Base-by-base conservation (phyloP, 2,329 filamentous ascomycete species). In the Myriosclerotinia curreyana region DNA sequence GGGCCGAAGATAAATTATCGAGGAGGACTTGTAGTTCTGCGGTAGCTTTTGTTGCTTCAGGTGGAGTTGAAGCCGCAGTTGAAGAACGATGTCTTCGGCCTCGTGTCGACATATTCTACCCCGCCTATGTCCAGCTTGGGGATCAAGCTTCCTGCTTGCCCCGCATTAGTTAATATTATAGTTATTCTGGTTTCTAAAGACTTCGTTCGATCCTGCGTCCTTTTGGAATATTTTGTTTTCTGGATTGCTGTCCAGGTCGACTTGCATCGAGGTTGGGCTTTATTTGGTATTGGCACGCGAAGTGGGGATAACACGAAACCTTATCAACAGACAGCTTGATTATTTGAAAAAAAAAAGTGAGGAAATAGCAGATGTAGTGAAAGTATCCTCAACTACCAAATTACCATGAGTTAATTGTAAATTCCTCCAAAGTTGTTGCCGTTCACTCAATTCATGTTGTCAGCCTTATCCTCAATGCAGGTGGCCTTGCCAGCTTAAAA, bases 71-170 rank as follows among this genome's bases (percentile, higher is more conserved):
- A 66, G 84, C 79, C 66, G 84, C 84, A 50, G 86, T 89, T 65
- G 85, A 87, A 66, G 86, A 86, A 69, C 86, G 83, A 72, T 86
- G 86, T 66, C 86, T 82, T 74, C 83, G 79, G 64, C 81, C 77
- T 67, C 79, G 79, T 65, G 78, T 75, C 66, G 82, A 79, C 80
- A 85, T 85, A 73, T 73, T 73, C 69, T 70, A 70, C 69, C 56
- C 71, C 70, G 69, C 70, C 72, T 64, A 70, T 69, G 69, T 71
- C 71, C 69, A 60, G 55, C 55, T 63, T 66, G 50, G 62, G 38
- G 49, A 64, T 72, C 64, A 67, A 60, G 40, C 44, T 53, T 59
- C 64, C 61, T 64, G 56, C 53, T 62, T 56, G 60, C 69, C 67
- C 71, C 64, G 71, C 72, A 73, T 73, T 53, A 51, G 60, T 60